Conservation (phyloP, 1,139 yeast genomes). For the Lodderomyces orthopsilosis region DNA sequence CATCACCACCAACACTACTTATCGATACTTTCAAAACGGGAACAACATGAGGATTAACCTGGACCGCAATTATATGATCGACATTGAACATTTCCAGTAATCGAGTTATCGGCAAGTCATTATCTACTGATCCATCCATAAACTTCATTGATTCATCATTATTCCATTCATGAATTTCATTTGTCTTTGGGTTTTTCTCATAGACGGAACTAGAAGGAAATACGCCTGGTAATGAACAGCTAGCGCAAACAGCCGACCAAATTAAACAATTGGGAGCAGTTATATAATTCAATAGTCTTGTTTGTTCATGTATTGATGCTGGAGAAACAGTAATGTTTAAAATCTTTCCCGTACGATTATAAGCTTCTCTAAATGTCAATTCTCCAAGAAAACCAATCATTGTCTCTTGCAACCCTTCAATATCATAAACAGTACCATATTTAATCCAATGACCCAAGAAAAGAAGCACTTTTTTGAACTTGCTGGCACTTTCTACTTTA, state of each 20-base stretch:
- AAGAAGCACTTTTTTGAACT: constrained; percentile 38
- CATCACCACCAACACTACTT: constrained; percentile 68
- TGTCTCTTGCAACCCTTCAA: constrained; percentile 65
- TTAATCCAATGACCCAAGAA: constrained; percentile 56
- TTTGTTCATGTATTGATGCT: constrained; percentile 63
- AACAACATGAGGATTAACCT: constrained; percentile 94
- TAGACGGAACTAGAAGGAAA: constrained; percentile 84
- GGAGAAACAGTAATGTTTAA: constrained; percentile 55
- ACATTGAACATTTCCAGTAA: constrained; percentile 95
- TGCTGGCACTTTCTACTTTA: constrained; percentile 25
- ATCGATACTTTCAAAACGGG: constrained; percentile 74
- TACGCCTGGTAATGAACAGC: constrained; percentile 90
- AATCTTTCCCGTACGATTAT: constrained; percentile 57
- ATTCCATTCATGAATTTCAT: constrained; percentile 74
- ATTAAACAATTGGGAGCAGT: constrained; percentile 52
- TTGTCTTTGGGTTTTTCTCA: constrained; percentile 76
- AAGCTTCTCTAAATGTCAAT: constrained; percentile 67
- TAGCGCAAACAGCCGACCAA: constrained; percentile 94
- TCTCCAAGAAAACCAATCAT: constrained; percentile 84
- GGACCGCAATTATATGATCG: constrained; percentile 94
- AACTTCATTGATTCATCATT: constrained; percentile 73
- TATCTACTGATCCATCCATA: constrained; percentile 95
- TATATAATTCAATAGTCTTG: constrained; percentile 42
- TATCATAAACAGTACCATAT: constrained; percentile 88
- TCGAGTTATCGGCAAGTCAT: constrained; percentile 86